Conservation (phyloP, 495 filamentous ascomycete species). For the Penicillium tannophilum region DNA sequence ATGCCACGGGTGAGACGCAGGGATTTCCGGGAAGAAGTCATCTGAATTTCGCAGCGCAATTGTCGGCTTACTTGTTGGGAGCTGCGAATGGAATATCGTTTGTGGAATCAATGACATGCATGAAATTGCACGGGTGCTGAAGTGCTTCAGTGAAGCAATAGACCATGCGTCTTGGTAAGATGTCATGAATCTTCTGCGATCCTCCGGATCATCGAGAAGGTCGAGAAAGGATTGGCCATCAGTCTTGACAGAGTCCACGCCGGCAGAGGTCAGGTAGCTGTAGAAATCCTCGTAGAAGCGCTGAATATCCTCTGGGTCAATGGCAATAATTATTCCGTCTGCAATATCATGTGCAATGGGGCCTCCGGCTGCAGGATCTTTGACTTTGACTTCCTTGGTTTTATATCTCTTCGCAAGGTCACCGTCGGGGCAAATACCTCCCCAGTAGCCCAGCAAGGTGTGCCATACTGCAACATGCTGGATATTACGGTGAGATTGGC, state of each 20-base stretch:
- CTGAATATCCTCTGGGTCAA: constrained; percentile 70
- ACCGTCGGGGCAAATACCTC: constrained; percentile 73
- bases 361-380: constrained; percentile 56
- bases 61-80: constrained; percentile 69
- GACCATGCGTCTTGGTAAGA: constrained; percentile 88
- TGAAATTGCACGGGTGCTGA: constrained; percentile 75
- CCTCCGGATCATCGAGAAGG: constrained; percentile 64
- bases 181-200: constrained; percentile 66
- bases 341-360: constrained; percentile 48
- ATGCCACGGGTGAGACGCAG: constrained; percentile 86
- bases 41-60: constrained; percentile 84
- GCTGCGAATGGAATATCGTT: constrained; percentile 78
- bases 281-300: constrained; percentile 94
- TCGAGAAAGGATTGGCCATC: constrained; percentile 90
- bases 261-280: constrained; percentile 65
- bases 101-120: constrained; percentile 91
- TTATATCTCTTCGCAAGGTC: constrained; percentile 77
- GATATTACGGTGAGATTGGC: constrained; percentile 69
- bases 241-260: constrained; percentile 84
- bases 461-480: constrained; percentile 94
- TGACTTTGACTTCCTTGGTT: constrained; percentile 65
- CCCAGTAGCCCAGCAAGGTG: constrained; percentile 95
- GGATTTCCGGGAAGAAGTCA: constrained; percentile 86
- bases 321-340: constrained; percentile 52
- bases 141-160: constrained; percentile 72